Percentiles rank a stretch among this genome's conserved stretches.
Evolutionary conservation across 106 monocot genomes (phyloP).

Genomic region (Acorus gramineus): DNA sequence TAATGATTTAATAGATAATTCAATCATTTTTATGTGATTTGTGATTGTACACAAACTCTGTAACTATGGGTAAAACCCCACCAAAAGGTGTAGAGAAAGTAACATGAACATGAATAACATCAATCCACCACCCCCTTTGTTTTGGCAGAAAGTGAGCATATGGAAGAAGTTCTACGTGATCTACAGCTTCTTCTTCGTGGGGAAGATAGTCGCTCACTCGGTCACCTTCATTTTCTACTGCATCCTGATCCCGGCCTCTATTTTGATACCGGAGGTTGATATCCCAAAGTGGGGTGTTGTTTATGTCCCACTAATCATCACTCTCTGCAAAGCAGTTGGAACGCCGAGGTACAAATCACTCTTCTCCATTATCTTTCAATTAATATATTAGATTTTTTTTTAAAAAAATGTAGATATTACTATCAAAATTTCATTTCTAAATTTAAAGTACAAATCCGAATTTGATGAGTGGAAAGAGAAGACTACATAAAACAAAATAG

Average conservation of each 20-base stretch:
- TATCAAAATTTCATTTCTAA: neutral
- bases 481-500: too few relatives aligned
- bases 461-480: too few relatives aligned
- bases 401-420: too few relatives aligned
- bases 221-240: constrained; percentile 79
- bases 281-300: constrained; percentile 79
- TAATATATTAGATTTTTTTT: too few relatives aligned
- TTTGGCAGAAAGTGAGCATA: constrained; percentile 56
- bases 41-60: too few relatives aligned
- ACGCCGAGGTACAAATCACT: constrained; percentile 37
- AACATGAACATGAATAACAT: too few relatives aligned
- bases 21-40: too few relatives aligned
- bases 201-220: constrained; percentile 61
- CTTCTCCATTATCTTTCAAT: too few relatives aligned
- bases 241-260: constrained; percentile 49
- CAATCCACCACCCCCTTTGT: neutral
- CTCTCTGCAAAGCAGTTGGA: constrained; percentile 49
- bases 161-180: constrained; percentile 70
- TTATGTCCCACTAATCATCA: constrained; percentile 69
- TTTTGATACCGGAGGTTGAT: constrained; percentile 62
- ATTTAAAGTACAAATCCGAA: too few relatives aligned
- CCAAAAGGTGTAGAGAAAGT: too few relatives aligned
- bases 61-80: too few relatives aligned
- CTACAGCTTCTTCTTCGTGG: constrained; percentile 79
- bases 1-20: too few relatives aligned